phyloP scores from a whole-genome alignment of 805 yeast genomes.

The Ogataea nakhonphanomensis region DNA sequence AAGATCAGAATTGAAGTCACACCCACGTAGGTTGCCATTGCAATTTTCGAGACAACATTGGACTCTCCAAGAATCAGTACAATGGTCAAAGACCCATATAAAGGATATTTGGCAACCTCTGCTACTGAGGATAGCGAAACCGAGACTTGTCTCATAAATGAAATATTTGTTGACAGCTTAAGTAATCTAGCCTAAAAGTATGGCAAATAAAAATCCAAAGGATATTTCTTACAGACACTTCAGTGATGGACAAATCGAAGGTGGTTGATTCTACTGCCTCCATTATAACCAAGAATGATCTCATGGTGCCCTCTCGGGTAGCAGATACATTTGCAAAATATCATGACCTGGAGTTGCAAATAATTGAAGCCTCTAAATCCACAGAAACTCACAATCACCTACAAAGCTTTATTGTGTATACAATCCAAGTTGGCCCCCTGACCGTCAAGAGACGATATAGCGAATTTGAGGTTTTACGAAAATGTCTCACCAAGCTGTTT shows the following conservation, averaged over 20 bases:
- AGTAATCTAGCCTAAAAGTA: constrained; percentile 1
- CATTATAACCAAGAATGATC: constrained; percentile 20
- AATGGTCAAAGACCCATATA: constrained; percentile 10
- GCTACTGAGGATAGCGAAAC: constrained; percentile 12
- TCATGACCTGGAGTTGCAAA: constrained; percentile 29
- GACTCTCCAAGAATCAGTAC: constrained; percentile 20
- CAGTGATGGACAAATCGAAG: constrained; percentile 9
- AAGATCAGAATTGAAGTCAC: constrained; percentile 17
- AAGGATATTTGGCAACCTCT: constrained; percentile 14
- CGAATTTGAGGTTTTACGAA: constrained; percentile 84
- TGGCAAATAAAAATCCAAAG: constrained; percentile 4
- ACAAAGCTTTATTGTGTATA: constrained; percentile 68
- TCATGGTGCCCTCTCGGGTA: constrained; percentile 24
- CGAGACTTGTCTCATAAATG: constrained; percentile 6
- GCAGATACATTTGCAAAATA: constrained; percentile 20
- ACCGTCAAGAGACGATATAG: constrained; percentile 82
- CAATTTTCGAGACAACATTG: constrained; percentile 28
- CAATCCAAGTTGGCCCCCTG: constrained; percentile 60
- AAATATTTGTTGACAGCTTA: constrained; percentile 8
- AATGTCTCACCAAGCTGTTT: constrained; percentile 62
- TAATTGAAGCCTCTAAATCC: constrained; percentile 81
- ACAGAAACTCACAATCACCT: constrained; percentile 60
- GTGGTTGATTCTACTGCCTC: constrained; percentile 21
- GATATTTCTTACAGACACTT: not conserved
- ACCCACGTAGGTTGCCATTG: constrained; percentile 30